Base-by-base conservation (phyloP, 2,329 filamentous ascomycete genomes). In the Penicillium sp. region DNA sequence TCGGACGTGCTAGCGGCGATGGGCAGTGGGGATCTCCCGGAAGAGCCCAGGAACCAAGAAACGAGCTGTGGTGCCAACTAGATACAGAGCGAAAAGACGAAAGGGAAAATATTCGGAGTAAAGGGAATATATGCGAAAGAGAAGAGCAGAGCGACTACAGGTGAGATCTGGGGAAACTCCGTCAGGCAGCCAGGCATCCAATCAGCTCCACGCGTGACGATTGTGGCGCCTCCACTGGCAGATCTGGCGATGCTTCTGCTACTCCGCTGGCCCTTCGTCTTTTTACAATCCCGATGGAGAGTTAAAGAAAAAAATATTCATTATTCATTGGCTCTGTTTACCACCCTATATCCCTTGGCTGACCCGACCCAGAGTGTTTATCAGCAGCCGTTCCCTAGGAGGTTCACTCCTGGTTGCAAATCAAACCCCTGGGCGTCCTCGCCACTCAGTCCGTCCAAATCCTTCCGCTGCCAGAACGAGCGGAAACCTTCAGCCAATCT, bases 381-480 rank as follows among this genome's bases (percentile, higher is more conserved):
- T 49, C 31, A 59, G 40, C 50, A 60, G 13, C 50, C 54, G 29
- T 45, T 39, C 3, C 56, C 60, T 16, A 60, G 14, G 21, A 62
- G 56, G 21, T 50, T 63, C n/a, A 34, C 36, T 1, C n/a, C 16
- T 18, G 47, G 27, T 16, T 46, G 29, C n/a, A 56, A 49, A 52
- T 31, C 16, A 16, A n/a, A 47, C 16, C 31, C n/a, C 38, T 40
- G 38, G 16, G 16, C 54, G 16, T 58, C 57, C 8, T 67, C 59
- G 43, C 63, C 65, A 22, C 68, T 63, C 47, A 69, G 52, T 2
- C 62, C 68, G 57, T 67, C 62, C 14, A 71, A 52, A 49, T 83
- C 81, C 77, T 87, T 90, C 63, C 94, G 86, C 59, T 82, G 80
- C 87, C 90, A 96, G 72, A 96, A 97, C 22, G 79, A 81, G 55